Evolutionary conservation across 768 basidiomycete species (phyloP).

Genomic region (Gloeostereum incarnatum): DNA sequence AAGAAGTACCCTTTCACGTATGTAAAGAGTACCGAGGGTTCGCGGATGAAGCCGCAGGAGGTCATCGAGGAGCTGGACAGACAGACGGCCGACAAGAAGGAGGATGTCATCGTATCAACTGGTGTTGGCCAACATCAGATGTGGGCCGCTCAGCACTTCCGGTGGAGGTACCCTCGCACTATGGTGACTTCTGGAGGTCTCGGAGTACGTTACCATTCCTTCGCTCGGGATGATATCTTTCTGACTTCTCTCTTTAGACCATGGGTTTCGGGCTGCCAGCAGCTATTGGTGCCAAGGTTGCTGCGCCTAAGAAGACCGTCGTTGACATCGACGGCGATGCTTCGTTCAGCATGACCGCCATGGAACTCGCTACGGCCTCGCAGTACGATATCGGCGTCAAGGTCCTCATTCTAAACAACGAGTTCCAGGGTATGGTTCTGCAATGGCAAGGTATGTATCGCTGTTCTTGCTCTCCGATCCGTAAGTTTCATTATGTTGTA

Average conservation of each 20-base stretch:
- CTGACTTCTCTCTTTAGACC: conserved; percentile 40
- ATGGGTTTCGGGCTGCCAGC: conserved; percentile 98
- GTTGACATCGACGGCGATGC: conserved; percentile 98
- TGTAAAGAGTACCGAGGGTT: conserved; percentile 50
- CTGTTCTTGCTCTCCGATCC: not conserved
- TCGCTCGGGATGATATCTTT: conserved; percentile 6
- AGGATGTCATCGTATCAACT: conserved; percentile 81
- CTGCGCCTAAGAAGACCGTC: conserved; percentile 86
- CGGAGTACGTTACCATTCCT: conserved; percentile 51
- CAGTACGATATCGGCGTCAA: conserved; percentile 94
- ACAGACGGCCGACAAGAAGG: conserved; percentile 73
- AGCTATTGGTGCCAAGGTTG: conserved; percentile 96
- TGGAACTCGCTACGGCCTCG: conserved; percentile 94
- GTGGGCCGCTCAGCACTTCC: conserved; percentile 95
- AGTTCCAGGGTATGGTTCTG: conserved; percentile 98
- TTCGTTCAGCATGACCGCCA: conserved; percentile 98
- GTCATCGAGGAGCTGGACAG: conserved; percentile 87
- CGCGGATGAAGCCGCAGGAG: conserved; percentile 90
- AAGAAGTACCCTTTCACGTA: conserved; percentile 84
- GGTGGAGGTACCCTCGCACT: conserved; percentile 81
- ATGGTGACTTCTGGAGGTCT: conserved; percentile 94
- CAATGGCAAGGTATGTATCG: conserved; percentile 87
- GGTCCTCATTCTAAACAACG: conserved; percentile 88
- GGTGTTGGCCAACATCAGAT: conserved; percentile 99
- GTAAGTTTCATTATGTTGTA: conserved; percentile 8